Evolutionary conservation across 1,139 yeast genomes (phyloP).

Genomic region (Geotrichum aggregatum): DNA sequence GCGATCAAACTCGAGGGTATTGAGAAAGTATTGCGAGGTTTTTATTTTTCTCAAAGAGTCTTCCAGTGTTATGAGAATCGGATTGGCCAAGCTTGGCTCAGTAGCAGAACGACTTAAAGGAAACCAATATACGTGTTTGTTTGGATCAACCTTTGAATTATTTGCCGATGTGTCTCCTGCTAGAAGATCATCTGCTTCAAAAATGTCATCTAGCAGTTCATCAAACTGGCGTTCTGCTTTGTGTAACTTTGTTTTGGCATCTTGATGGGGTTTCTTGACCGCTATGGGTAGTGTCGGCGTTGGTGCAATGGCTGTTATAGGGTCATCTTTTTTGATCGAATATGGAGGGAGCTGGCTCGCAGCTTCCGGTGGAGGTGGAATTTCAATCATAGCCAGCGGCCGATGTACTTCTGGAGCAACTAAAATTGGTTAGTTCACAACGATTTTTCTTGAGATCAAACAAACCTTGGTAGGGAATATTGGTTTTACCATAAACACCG

Average conservation of each 20-base stretch:
- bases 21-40: constrained; percentile 18
- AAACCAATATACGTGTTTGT: constrained; percentile 22
- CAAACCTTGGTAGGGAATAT: constrained; percentile 14
- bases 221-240: constrained; percentile 19
- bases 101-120: constrained; percentile 14
- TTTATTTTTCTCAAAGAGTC: constrained; percentile 23
- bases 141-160: constrained; percentile 6
- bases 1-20: constrained; percentile 24
- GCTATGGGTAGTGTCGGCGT: constrained; percentile 7
- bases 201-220: constrained; percentile 24
- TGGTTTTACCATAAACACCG: constrained; percentile 11
- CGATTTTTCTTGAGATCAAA: not conserved
- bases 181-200: constrained; percentile 27
- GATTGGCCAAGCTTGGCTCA: constrained; percentile 25
- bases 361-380: constrained; percentile 17
- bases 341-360: constrained; percentile 16
- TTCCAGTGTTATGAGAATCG: constrained; percentile 22
- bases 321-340: constrained; percentile 19
- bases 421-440: not conserved
- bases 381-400: constrained; percentile 16
- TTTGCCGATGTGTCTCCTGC: constrained; percentile 17
- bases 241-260: constrained; percentile 18
- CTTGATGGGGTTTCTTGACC: constrained; percentile 8
- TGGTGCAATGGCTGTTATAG: constrained; percentile 17
- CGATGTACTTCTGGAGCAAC: constrained; percentile 17